Conservation (phyloP, 495 filamentous ascomycete species). For the Annulohypoxylon moriforme region DNA sequence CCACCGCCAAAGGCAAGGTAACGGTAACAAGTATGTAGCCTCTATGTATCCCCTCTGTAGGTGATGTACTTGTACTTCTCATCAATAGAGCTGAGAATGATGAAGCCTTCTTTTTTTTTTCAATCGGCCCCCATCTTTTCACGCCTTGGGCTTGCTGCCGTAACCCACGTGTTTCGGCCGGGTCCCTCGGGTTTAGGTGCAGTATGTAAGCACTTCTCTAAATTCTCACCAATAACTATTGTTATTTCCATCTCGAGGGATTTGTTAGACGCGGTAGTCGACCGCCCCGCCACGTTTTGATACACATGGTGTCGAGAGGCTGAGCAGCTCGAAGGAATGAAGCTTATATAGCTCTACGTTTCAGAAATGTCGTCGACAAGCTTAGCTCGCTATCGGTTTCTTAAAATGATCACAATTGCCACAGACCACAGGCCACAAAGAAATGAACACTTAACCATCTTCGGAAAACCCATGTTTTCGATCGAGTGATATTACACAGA, state of each 20-base stretch:
- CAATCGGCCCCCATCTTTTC: constrained; percentile 34
- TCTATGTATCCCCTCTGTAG: background rate
- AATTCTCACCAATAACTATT: constrained; percentile 8
- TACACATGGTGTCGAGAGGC: constrained; percentile 29
- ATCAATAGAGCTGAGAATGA: constrained; percentile 19
- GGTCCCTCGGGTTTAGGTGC: constrained; percentile 26
- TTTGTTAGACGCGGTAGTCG: constrained; percentile 35
- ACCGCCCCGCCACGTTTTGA: constrained; percentile 36
- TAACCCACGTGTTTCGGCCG: constrained; percentile 42
- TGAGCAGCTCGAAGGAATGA: constrained; percentile 36
- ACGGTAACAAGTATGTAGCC: background rate
- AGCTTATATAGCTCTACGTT: constrained; percentile 31
- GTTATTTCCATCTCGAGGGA: constrained; percentile 4
- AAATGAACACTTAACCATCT: background rate
- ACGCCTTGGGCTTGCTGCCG: constrained; percentile 14
- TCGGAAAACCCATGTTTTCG: background rate
- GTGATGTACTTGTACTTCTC: background rate
- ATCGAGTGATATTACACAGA: background rate
- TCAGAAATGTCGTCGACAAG: constrained; percentile 28
- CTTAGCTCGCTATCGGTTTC: constrained; percentile 30
- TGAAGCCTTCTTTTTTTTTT: background rate
- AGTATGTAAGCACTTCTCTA: constrained; percentile 19
- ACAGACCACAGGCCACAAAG: no score
- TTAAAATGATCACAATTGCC: constrained; percentile 20
- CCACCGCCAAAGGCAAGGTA: constrained; percentile 2